A percentile compares a stretch with the other conserved stretches of the same genome.
Conservation (phyloP, 2,329 filamentous ascomycete species). For the Fusarium sp. region DNA sequence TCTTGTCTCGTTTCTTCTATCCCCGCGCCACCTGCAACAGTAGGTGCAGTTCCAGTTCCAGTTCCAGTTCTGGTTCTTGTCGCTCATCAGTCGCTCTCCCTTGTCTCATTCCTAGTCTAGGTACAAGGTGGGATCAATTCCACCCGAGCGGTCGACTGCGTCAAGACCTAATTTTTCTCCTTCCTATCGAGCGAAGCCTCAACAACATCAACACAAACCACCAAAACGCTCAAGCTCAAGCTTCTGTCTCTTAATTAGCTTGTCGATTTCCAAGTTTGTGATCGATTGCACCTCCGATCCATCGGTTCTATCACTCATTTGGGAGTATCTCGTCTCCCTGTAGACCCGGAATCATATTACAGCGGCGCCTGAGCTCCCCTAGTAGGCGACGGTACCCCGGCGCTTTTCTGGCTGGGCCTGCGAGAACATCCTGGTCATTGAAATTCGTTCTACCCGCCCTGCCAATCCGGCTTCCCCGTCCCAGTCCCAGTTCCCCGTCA, state of each 20-base stretch:
- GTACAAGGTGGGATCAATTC: constrained; percentile 10
- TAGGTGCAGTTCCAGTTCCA: background rate
- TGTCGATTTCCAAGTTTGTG: constrained; percentile 31
- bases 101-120: constrained; percentile 36
- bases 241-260: constrained; percentile 24
- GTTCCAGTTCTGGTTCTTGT: constrained; percentile 3
- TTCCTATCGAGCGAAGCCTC: background rate
- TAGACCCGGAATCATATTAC: constrained; percentile 33
- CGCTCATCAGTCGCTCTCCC: constrained; percentile 33
- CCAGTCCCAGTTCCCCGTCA: constrained; percentile 8
- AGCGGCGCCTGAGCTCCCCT: constrained; percentile 38
- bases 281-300: constrained; percentile 25
- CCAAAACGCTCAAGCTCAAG: constrained; percentile 14
- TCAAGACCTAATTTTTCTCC: constrained; percentile 7
- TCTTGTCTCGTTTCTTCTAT: constrained; percentile 27
- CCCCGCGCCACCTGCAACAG: constrained; percentile 37
- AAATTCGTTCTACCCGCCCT: constrained; percentile 43
- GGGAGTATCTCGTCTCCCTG: constrained; percentile 21
- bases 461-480: constrained; percentile 46
- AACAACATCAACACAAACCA: constrained; percentile 15
- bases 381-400: constrained; percentile 29
- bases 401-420: constrained; percentile 29
- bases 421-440: constrained; percentile 30
- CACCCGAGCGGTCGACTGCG: constrained; percentile 18
- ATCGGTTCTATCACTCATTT: constrained; percentile 33